These are phyloP conservation scores for Neurospora sp. DNA, from an alignment of 495 filamentous ascomycete species.

Conservation along the genomic window DNA sequence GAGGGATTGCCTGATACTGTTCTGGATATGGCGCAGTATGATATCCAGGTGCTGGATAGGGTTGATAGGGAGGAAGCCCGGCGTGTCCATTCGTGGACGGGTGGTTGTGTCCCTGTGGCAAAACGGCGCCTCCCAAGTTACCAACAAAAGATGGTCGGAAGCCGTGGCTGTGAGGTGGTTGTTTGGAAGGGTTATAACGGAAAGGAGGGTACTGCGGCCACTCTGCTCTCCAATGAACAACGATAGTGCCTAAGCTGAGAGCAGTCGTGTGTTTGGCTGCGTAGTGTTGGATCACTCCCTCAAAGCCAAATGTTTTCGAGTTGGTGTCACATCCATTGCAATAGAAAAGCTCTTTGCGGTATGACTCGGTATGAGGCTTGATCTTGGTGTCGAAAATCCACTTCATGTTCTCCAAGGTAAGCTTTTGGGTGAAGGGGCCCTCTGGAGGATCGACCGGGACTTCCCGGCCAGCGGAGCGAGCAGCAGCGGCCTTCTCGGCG, in stretches of 20 bases:
- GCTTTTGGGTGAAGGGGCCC: constrained; percentile 43
- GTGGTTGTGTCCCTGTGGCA: constrained; percentile 25
- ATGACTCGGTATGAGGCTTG: constrained; percentile 50
- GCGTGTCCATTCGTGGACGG: constrained; percentile 12
- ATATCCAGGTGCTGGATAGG: constrained; percentile 30
- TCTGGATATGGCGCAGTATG: constrained; percentile 25
- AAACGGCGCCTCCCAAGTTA: neutral
- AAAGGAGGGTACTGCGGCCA: constrained; percentile 71
- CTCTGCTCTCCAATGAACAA: constrained; percentile 67
- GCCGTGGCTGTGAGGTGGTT: constrained; percentile 1
- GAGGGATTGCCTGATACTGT: constrained; percentile 18
- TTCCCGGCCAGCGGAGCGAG: constrained; percentile 31
- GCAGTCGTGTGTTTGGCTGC: constrained; percentile 65
- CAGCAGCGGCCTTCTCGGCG: constrained; percentile 35
- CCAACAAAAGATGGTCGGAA: neutral
- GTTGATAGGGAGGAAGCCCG: constrained; percentile 21
- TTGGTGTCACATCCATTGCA: constrained; percentile 58
- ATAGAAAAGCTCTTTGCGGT: constrained; percentile 59
- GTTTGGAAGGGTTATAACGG: constrained; percentile 39
- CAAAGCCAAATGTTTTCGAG: constrained; percentile 58
- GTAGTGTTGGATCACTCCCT: constrained; percentile 70
- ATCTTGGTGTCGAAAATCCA: constrained; percentile 72
- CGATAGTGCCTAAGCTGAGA: constrained; percentile 55
- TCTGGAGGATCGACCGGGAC: constrained; percentile 36
- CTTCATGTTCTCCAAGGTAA: constrained; percentile 77